These are phyloP conservation scores for Panaeolus cyanescens DNA, from an alignment of 768 basidiomycete species.

Conservation along the genomic window DNA sequence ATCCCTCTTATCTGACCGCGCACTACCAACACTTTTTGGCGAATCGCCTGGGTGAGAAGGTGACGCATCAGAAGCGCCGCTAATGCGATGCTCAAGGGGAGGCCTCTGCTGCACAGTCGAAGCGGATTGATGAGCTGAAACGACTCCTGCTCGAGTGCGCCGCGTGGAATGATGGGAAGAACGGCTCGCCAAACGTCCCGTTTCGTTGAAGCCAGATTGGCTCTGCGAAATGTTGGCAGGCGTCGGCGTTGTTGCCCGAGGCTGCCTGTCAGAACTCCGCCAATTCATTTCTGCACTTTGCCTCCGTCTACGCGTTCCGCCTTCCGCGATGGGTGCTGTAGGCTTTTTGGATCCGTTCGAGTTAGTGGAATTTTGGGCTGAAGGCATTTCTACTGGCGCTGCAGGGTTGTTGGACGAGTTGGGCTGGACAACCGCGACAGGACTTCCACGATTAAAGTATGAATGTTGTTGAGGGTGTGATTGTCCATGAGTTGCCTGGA, in stretches of 20 bases:
- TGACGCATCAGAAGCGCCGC: slow-evolving; percentile 5
- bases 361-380: neutral
- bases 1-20: slow-evolving; percentile 24
- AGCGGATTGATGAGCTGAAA: neutral
- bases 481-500: neutral
- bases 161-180: too few species aligned
- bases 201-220: neutral
- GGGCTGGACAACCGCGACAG: neutral
- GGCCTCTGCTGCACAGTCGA: neutral
- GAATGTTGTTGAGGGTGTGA: neutral
- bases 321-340: neutral
- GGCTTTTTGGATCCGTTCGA: too few species aligned
- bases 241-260: neutral
- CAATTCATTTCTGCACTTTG: neutral
- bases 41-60: slow-evolving; percentile 1
- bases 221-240: neutral
- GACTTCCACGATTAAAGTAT: neutral
- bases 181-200: neutral
- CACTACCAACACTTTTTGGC: slow-evolving; percentile 1
- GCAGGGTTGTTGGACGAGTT: neutral
- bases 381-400: neutral
- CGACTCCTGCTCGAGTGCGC: neutral
- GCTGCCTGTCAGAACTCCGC: neutral
- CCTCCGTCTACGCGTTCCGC: neutral
- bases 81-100: neutral